Percentiles rank a stretch among this genome's conserved stretches.
Conservation (phyloP, 2,329 filamentous ascomycete genomes). For the Talaromyces sp. region DNA sequence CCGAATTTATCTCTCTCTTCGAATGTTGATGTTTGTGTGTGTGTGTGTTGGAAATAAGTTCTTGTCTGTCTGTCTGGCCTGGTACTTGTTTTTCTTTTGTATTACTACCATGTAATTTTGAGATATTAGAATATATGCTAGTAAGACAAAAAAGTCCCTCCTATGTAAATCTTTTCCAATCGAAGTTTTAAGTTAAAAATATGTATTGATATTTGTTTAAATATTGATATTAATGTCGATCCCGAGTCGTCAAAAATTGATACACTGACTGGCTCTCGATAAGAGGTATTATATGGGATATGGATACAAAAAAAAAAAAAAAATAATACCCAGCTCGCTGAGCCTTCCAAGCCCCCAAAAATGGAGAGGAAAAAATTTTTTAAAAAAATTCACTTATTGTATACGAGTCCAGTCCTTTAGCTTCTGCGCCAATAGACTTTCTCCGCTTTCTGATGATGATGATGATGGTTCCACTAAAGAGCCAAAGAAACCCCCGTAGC, state of each 20-base stretch:
- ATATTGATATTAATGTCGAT: background rate
- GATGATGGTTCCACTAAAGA: conserved; percentile 31
- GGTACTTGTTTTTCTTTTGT: background rate
- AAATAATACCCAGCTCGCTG: too few species aligned
- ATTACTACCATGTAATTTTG: background rate
- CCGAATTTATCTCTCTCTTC: background rate
- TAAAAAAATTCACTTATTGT: background rate
- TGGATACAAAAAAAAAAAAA: too few species aligned
- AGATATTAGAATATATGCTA: background rate
- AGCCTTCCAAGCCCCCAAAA: background rate
- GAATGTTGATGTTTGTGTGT: background rate
- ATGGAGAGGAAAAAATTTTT: too few species aligned
- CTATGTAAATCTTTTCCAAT: too few species aligned
- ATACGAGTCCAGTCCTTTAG: conserved; percentile 57
- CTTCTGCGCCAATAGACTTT: conserved; percentile 66
- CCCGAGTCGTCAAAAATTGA: background rate
- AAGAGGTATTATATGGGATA: background rate
- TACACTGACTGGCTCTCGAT: background rate
- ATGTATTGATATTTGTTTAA: background rate
- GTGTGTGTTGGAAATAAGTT: background rate
- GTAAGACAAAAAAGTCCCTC: too few species aligned
- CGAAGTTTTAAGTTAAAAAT: background rate
- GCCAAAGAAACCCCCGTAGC: conserved; percentile 54
- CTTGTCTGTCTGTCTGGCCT: background rate
- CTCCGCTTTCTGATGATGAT: conserved; percentile 41